Conservation (phyloP, 169 alveolate species). For the Eimeria falciformis region DNA sequence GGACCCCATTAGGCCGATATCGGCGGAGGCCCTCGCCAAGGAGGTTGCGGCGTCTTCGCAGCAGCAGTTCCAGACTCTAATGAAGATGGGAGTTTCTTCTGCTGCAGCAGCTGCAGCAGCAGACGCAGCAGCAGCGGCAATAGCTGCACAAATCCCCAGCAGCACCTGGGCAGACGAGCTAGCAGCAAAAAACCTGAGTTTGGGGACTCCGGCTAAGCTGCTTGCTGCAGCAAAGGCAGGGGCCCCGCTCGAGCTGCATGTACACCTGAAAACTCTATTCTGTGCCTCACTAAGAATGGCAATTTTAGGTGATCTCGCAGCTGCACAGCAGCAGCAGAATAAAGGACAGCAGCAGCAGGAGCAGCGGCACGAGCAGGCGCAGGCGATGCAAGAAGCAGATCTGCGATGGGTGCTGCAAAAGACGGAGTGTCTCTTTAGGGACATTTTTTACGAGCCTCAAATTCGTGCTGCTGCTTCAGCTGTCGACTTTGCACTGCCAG, state of each 20-base stretch:
- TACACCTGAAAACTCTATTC: slow-evolving; percentile 42
- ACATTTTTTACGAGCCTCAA: slow-evolving; percentile 16
- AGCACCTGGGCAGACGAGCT: slow-evolving; percentile 62
- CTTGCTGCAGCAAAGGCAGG: slow-evolving; percentile 22
- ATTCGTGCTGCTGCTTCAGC: slow-evolving; percentile 62
- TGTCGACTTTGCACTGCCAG: slow-evolving; percentile 50
- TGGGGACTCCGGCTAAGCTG: slow-evolving; percentile 30
- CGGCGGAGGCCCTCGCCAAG: slow-evolving; percentile 16
- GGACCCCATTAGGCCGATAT: neutral
- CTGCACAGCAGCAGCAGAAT: slow-evolving; percentile 6
- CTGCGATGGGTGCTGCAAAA: neutral
- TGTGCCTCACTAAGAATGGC: slow-evolving; percentile 38
- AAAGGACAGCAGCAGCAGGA: neutral
- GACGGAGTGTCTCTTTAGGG: slow-evolving; percentile 18
- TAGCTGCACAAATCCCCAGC: neutral
- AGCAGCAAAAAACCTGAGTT: slow-evolving; percentile 20
- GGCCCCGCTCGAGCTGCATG: slow-evolving; percentile 48
- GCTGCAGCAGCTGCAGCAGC: slow-evolving; percentile 56
- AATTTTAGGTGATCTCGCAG: slow-evolving; percentile 10
- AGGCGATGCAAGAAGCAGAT: slow-evolving; percentile 44
- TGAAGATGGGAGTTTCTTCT: neutral
- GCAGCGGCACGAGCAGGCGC: neutral
- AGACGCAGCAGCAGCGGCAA: slow-evolving; percentile 55
- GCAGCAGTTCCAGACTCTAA: slow-evolving; percentile 5
- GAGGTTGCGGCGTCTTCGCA: slow-evolving; percentile 27